Conservation (phyloP, 2,329 filamentous ascomycete species). For the Aspergillus hiratsukae region DNA sequence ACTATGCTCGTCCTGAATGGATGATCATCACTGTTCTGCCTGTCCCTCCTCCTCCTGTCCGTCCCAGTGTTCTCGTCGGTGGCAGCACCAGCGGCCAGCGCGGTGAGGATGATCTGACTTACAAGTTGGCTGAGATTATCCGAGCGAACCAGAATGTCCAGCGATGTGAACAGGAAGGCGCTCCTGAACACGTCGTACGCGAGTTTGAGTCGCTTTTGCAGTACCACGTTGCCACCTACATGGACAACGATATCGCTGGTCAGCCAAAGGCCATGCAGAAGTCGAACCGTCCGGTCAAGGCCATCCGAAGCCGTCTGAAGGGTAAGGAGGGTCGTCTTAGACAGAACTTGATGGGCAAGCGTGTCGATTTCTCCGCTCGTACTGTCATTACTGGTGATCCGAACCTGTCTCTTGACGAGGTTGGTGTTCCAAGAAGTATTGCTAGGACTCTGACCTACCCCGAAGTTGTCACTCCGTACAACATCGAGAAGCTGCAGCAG, state of each 20-base stretch:
- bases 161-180: conserved; percentile 84
- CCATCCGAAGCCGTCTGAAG: conserved; percentile 94
- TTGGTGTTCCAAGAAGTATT: conserved; percentile 91
- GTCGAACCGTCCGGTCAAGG: conserved; percentile 92
- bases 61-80: conserved; percentile 95
- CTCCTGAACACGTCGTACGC: conserved; percentile 80
- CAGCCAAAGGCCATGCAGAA: conserved; percentile 94
- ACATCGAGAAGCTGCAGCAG: conserved; percentile 85
- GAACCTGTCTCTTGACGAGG: conserved; percentile 92
- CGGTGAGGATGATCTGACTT: conserved; percentile 98
- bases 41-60: conserved; percentile 90
- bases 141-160: conserved; percentile 94
- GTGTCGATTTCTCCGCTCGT: conserved; percentile 98
- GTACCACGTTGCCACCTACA: conserved; percentile 97
- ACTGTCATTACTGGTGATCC: conserved; percentile 99
- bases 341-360: conserved; percentile 99
- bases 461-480: conserved; percentile 95
- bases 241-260: conserved; percentile 99
- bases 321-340: conserved; percentile 97
- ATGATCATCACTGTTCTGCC: conserved; percentile 95
- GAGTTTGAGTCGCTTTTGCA: conserved; percentile 92
- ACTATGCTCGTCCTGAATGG: conserved; percentile 97
- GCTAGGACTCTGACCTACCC: conserved; percentile 92
- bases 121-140: conserved; percentile 98
- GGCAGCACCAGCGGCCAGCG: conserved; percentile 87